phyloP scores from a whole-genome alignment of 2,329 filamentous ascomycete species.

The Fusarium fracticaudum region DNA sequence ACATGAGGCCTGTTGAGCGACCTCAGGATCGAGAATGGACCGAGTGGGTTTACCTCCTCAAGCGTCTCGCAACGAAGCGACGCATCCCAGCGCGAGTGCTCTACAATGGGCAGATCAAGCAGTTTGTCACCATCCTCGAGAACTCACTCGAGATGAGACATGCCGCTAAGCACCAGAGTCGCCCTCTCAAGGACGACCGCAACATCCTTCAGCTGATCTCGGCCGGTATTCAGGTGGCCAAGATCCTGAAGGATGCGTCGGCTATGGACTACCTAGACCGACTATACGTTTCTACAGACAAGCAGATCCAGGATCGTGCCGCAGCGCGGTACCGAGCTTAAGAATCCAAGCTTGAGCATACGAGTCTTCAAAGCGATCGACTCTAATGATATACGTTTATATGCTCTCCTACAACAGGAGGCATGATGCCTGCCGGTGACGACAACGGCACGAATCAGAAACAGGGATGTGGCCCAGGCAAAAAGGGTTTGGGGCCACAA shows the following conservation, averaged over 20 bases:
- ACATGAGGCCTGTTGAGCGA: conserved; percentile 79
- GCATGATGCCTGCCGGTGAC: conserved; percentile 41
- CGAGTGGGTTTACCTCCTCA: conserved; percentile 89
- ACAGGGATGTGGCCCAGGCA: conserved; percentile 37
- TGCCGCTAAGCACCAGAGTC: conserved; percentile 82
- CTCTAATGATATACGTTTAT: conserved; percentile 44
- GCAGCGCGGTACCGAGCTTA: conserved; percentile 48
- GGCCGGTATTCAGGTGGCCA: conserved; percentile 86
- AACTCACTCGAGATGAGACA: conserved; percentile 91
- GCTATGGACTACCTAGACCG: conserved; percentile 85
- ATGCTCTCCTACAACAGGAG: conserved; percentile 36
- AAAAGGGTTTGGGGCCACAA: conserved; percentile 19
- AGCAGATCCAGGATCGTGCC: conserved; percentile 76
- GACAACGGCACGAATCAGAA: conserved; percentile 42
- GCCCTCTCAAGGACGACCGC: conserved; percentile 86
- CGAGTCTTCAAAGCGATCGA: conserved; percentile 39
- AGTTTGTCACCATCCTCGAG: conserved; percentile 87
- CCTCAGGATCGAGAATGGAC: conserved; percentile 88
- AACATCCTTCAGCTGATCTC: conserved; percentile 90
- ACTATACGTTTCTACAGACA: conserved; percentile 84
- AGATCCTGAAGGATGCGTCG: conserved; percentile 83
- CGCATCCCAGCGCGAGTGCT: conserved; percentile 85
- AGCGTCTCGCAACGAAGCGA: conserved; percentile 85
- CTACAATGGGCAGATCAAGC: conserved; percentile 91
- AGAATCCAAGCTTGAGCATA: conserved; percentile 31